Conservation (phyloP, 345 rosid species). For the Eucalyptus marginata region DNA sequence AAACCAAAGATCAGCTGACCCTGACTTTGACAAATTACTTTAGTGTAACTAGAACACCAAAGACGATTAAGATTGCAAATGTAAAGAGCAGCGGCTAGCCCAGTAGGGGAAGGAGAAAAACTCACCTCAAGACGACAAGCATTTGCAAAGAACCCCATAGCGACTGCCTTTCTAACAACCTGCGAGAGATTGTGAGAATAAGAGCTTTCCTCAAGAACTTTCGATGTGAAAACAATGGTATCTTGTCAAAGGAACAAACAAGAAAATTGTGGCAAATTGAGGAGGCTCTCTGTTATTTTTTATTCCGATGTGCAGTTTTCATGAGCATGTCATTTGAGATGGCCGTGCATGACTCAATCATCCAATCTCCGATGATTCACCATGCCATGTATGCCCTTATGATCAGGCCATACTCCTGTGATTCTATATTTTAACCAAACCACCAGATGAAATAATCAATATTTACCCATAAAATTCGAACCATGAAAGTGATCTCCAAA, state of each 20-base stretch:
- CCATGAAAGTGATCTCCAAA: neutral
- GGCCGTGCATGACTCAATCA: neutral
- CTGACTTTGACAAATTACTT: neutral
- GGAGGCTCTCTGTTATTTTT: neutral
- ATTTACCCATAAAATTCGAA: neutral
- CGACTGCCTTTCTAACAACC: slow-evolving; percentile 80
- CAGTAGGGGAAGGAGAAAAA: neutral
- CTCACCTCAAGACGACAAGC: slow-evolving; percentile 77
- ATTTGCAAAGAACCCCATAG: slow-evolving; percentile 86
- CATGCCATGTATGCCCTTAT: neutral
- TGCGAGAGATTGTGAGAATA: slow-evolving; percentile 6
- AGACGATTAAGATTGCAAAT: neutral
- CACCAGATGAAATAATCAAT: neutral
- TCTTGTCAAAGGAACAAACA: neutral
- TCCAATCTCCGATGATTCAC: neutral
- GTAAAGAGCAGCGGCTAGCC: neutral
- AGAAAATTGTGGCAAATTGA: neutral
- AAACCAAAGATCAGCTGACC: neutral
- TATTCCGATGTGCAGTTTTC: neutral
- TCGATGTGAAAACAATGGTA: neutral
- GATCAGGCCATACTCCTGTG: neutral
- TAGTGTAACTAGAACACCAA: neutral
- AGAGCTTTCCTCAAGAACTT: neutral
- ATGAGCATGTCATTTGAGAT: neutral
- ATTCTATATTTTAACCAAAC: neutral